Conservation (phyloP, 768 basidiomycete species). For the Xanthoconium purpureum region DNA sequence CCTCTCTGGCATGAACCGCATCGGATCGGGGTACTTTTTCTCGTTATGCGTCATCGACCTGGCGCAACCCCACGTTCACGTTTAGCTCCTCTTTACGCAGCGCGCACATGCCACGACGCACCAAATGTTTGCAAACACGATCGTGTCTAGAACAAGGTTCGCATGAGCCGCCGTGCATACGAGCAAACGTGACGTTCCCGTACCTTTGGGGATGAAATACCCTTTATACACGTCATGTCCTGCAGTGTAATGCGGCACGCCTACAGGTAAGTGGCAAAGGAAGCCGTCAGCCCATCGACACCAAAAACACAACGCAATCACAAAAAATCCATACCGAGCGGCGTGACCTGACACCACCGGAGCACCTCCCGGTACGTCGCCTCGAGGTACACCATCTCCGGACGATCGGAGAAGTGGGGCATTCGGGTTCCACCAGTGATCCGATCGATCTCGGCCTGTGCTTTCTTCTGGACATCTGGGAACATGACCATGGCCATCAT, state of each 20-base stretch:
- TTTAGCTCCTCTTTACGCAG: not conserved
- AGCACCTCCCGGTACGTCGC: slow-evolving; percentile 22
- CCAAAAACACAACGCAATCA: no score
- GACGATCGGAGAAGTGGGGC: slow-evolving; percentile 20
- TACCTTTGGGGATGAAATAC: slow-evolving; percentile 22
- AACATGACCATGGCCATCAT: slow-evolving; percentile 27
- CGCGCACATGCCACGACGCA: not conserved
- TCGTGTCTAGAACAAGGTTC: slow-evolving; percentile 19
- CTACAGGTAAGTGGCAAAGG: slow-evolving; percentile 1
- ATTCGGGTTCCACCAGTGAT: slow-evolving; percentile 16
- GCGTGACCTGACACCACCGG: slow-evolving; percentile 24
- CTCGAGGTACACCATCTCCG: slow-evolving; percentile 25
- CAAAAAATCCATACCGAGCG: slow-evolving; percentile 15
- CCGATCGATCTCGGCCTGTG: slow-evolving; percentile 27
- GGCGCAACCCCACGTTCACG: not conserved
- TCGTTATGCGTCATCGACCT: slow-evolving; percentile 30
- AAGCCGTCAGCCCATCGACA: not conserved
- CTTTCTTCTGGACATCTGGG: slow-evolving; percentile 24
- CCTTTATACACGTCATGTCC: slow-evolving; percentile 15
- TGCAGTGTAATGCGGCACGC: slow-evolving; percentile 28
- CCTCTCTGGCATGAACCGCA: slow-evolving; percentile 21
- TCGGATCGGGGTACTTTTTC: slow-evolving; percentile 20
- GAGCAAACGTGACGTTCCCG: not conserved
- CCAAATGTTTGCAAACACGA: slow-evolving; percentile 16
- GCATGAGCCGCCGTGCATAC: not conserved